Evolutionary conservation across 2,329 filamentous ascomycete genomes (phyloP), one percentile per base, ranked within the genome.

Genomic region (Talaromyces sp.): DNA sequence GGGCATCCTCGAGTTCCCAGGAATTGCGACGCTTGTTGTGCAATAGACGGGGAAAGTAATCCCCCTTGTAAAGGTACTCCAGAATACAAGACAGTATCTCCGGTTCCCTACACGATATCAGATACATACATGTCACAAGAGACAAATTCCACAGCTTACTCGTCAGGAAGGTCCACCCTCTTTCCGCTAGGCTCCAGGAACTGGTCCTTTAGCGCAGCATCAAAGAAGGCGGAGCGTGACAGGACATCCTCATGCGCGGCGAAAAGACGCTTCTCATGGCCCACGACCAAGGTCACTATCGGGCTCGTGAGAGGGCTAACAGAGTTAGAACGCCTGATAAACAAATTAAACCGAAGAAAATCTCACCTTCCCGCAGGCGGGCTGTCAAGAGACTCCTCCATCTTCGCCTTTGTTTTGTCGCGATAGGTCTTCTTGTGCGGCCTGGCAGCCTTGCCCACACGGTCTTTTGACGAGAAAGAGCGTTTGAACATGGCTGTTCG

Each of bases 11-110:
- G 79, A 96, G 90, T 75, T 91, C 87, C 90, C 90, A 96, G 80
- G 88, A 89, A 81, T 90, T 88, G 73, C 86, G 88, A 76, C 88
- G 87, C 83, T 90, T 91, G 84, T 90, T 90, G 77, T 91, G 90
- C 68, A 96, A 73, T 79, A 97, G 83, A 76, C 91, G 90, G 60
- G 92, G 92, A 77, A 90, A 94, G 80, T 96, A 96, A 83, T 96
- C 92, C 67, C 90, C 91, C 82, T 95, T 96, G 88, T 97, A 97
- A 67, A 97, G 86, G 76, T 92, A 97, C 81, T 97, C 92, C 80
- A 97, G 91, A 70, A 97, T 83, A 71, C 89, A 92, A 74, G 91
- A 95, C 78, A 97, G 90, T 75, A 95, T 85, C 81, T 96, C 92
- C 68, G 92, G 91, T 81, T 96, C 91, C 83, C 90, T 88, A 70